Base-by-base conservation (phyloP, 2,329 filamentous ascomycete species). In the Apiospora rasikravindrae region DNA sequence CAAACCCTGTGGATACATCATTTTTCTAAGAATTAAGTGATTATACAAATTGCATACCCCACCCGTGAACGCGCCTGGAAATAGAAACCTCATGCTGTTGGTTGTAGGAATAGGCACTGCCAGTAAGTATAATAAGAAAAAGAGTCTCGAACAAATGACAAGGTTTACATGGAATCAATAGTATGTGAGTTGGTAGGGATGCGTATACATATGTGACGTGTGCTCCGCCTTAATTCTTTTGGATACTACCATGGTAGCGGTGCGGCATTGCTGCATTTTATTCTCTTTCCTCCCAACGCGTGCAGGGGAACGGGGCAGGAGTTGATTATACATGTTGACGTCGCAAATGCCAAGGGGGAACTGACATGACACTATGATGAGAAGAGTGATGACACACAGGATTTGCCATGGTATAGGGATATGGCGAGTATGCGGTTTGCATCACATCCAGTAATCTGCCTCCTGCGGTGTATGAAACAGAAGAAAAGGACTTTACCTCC, bases 401-500 rank as follows among this genome's bases (percentile, higher is more conserved):
- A 64, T 33, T 40, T 64, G 57, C 57, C 22, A 24, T n/a, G 24
- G 57, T 40, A 64, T 14, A 53, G 10, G 2, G 7, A 24, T 26
- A 53, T 40, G 37, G 10, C 57, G 8, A 64, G 57, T n/a, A 37
- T 64, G 57, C 57, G 37, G 57, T 24, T 37, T 14, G 16, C 33
- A 64, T 64, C 57, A 40, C 57, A 72, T 70, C 71, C 71, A 67
- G 57, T 70, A 49, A 70, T 70, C 69, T 72, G 68, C 37, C 24
- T 40, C 53, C 37, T 45, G 53, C 69, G 33, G 42, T 13, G 45
- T 4, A 42, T 64, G 71, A 72, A 70, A 70, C 68, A 67, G 49
- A 42, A 33, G 53, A 70, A 57, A 37, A 26, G 24, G 19, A 14
- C 22, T 40, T n/a, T 64, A n/a, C 57, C 33, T 64, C 29, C 33